Base-by-base conservation (phyloP, 352 stramenopile species). In the Thalassiosira mediterranea region DNA sequence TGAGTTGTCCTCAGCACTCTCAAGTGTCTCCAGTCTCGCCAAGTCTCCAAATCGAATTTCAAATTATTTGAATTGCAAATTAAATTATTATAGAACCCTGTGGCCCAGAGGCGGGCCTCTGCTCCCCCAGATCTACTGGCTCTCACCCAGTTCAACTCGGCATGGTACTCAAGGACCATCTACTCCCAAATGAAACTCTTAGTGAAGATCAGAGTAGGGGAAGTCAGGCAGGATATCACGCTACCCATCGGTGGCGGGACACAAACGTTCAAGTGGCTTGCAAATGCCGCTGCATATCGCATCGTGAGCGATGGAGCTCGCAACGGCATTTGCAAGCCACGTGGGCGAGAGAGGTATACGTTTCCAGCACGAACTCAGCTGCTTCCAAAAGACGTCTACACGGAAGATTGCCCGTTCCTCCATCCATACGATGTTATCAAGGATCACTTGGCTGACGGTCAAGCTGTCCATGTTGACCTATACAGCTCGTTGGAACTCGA, bases 241-340 rank as follows among this genome's bases (percentile, higher is more conserved):
- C 8, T 73, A 4, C 64, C 31, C 21, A 42, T 73, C 8, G 64
- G 64, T 10, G 10, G 59, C n/a, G 64, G 53, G 4, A 59, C 21
- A 10, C 38, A 74, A 10, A 60, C 64, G 15, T 66, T 74, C 54
- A 74, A 74, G 38, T 74, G 64, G 64, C 17, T 74, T 42, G 53
- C 44, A 0, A 26, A 67, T n/a, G 53, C 53, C 3, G 53, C 64
- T 15, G 64, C 64, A 1, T 46, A 42, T 13, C 11, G 38, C 3
- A 67, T 60, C 19, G 42, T 67, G 23, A 19, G 25, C 10, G 29
- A 60, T 10, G 64, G 64, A 8, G 32, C n/a, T n/a, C n/a, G n/a
- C n/a, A n/a, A n/a, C n/a, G n/a, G n/a, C n/a, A n/a, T n/a, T n/a
- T n/a, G n/a, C n/a, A n/a, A 17, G n/a, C 23, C 28, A 17, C 19